Evolutionary conservation across 495 filamentous ascomycete genomes (phyloP).

Genomic region (Oidiodendron maius): DNA sequence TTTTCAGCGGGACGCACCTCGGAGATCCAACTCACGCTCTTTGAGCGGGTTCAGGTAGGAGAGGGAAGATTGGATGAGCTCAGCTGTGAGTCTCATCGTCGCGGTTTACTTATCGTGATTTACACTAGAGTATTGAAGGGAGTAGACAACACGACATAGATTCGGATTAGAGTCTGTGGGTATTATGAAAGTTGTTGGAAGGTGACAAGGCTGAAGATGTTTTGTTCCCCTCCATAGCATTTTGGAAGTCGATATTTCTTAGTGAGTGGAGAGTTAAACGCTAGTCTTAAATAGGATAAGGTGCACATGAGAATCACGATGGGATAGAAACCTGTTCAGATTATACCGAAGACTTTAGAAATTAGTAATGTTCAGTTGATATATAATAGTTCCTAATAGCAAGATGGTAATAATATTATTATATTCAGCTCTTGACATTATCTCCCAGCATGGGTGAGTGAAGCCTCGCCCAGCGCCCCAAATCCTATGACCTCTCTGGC

Average conservation of each 20-base stretch:
- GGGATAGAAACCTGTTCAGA: too few species aligned
- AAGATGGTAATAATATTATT: too few species aligned
- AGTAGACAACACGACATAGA: too few species aligned
- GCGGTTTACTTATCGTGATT: conserved; percentile 16
- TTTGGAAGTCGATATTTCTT: conserved; percentile 6
- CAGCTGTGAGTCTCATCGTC: conserved; percentile 86
- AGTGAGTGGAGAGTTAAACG: neutral
- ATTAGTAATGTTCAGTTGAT: too few species aligned
- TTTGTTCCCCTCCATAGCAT: conserved; percentile 9
- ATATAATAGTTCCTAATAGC: too few species aligned
- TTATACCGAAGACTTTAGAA: too few species aligned
- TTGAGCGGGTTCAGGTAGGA: conserved; percentile 97
- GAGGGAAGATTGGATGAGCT: conserved; percentile 84
- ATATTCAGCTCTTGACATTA: too few species aligned
- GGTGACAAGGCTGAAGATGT: conserved; percentile 19
- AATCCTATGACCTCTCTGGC: neutral
- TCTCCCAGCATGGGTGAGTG: too few species aligned
- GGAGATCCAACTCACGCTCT: conserved; percentile 96
- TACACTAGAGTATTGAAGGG: neutral
- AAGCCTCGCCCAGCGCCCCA: too few species aligned
- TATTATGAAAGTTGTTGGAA: neutral
- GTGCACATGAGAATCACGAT: conserved; percentile 10
- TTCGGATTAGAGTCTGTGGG: too few species aligned
- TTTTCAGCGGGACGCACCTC: conserved; percentile 96
- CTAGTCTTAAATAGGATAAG: conserved; percentile 14